Conservation (phyloP, 805 yeast species). For the Komagataella phaffii region DNA sequence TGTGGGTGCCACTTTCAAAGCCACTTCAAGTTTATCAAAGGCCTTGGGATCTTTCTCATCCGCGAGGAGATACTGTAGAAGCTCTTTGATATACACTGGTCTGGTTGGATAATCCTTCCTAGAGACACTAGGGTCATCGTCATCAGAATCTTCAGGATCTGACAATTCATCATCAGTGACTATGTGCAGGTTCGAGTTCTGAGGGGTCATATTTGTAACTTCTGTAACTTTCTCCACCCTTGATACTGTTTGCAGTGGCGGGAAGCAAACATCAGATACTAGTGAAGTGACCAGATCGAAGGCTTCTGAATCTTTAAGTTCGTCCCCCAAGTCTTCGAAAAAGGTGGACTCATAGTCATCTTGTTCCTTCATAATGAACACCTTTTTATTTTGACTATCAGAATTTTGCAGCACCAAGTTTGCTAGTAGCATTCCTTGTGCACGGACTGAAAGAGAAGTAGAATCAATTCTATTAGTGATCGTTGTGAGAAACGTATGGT, state of each 20-base stretch:
- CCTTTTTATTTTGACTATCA: slow-evolving; percentile 14
- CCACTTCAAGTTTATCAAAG: slow-evolving; percentile 33
- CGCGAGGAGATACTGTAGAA: slow-evolving; percentile 39
- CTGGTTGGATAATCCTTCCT: slow-evolving; percentile 21
- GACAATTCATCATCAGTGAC: slow-evolving; percentile 6
- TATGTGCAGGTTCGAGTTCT: background rate
- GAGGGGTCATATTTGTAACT: background rate
- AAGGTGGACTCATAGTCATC: slow-evolving; percentile 5
- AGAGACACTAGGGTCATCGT: slow-evolving; percentile 32
- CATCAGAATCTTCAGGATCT: slow-evolving; percentile 35
- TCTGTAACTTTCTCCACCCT: background rate
- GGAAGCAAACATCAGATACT: background rate
- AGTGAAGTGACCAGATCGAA: background rate
- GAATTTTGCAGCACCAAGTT: slow-evolving; percentile 27
- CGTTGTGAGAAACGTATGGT: slow-evolving; percentile 28
- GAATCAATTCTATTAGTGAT: slow-evolving; percentile 45
- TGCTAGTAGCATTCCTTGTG: slow-evolving; percentile 45
- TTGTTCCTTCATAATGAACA: slow-evolving; percentile 15
- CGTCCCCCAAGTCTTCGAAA: slow-evolving; percentile 3
- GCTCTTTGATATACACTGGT: slow-evolving; percentile 65
- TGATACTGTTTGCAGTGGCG: background rate
- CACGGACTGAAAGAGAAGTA: slow-evolving; percentile 27
- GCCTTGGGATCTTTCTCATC: slow-evolving; percentile 30
- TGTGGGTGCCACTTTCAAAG: slow-evolving; percentile 38
- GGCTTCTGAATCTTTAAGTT: background rate